Evolutionary conservation across 2,329 filamentous ascomycete genomes (phyloP), one percentile per base, ranked within the genome.

Genomic region (Pyrenophora tritici-repentis): DNA sequence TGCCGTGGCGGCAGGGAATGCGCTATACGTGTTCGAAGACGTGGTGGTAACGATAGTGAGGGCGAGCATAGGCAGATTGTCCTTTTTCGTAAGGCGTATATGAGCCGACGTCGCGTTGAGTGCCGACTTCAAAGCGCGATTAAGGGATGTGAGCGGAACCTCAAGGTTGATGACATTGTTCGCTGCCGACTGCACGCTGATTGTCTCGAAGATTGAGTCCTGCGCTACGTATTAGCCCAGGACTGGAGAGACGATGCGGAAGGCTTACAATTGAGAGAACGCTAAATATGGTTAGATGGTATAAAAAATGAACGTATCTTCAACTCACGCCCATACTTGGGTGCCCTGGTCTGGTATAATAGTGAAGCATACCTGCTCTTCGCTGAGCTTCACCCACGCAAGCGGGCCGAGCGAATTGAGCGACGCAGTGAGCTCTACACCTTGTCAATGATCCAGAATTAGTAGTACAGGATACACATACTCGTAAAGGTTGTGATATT

Each of bases 121-220:
- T 37, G 93, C 93, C 31, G 92, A 97, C 66, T 88, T 91, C 51
- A 99, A 85, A n/a, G 94, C 94, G 53, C 92, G 88, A 66, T 94
- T 90, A 17, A 99, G 85, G 2, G 90, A 87, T 12, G 85, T 83
- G n/a, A 97, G 85, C 20, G 94, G 91, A 1, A 99, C 84, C 76
- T 99, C 94, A 58, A 99, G 87, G 75, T 99, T 97, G 76, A 99
- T 97, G 45, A 91, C 90, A 75, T 96, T 96, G 73, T 85, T 79
- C 40, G 91, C 88, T 42, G 89, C 89, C 42, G 92, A 96, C 72
- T 96, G 88, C 61, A 97, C 86, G 46, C 86, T 84, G 77, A 95
- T 96, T 67, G 90, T 83, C 70, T 91, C 83, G 73, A 99, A 97
- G 65, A 99, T 91, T 62, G 91, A 86, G 68, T 96, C 90, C 81